These are phyloP conservation scores for Senecio squalidus DNA, from an alignment of 140 eudicot genomes.

Conservation along the genomic window DNA sequence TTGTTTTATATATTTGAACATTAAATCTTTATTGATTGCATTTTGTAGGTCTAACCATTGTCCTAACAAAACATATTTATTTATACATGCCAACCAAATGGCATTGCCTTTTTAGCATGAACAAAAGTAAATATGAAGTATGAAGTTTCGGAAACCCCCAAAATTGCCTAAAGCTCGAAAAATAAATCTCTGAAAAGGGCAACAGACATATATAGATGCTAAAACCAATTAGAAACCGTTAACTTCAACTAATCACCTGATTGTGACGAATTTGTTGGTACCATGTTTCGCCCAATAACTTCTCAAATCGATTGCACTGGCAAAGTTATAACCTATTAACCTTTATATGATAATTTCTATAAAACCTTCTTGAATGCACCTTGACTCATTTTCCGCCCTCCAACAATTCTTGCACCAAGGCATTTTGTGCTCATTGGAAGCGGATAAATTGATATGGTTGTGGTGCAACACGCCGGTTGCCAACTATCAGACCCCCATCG, in stretches of 20 bases:
- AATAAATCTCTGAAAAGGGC: conserved; percentile 31
- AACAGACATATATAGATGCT: conserved; percentile 46
- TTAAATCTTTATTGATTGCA: too few relatives aligned
- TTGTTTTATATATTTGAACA: too few relatives aligned
- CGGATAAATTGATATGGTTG: conserved; percentile 80
- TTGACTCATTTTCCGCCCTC: conserved; percentile 90
- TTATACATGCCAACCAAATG: too few relatives aligned
- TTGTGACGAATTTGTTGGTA: conserved; percentile 89
- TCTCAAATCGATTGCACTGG: conserved; percentile 73
- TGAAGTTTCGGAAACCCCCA: conserved; percentile 21
- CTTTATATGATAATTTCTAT: conserved; percentile 71
- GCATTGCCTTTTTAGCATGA: conserved; percentile 1
- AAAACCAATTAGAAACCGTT: conserved; percentile 29
- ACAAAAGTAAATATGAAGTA: conserved; percentile 13
- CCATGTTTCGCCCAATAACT: conserved; percentile 95
- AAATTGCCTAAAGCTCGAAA: conserved; percentile 22
- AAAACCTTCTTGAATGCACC: conserved; percentile 95
- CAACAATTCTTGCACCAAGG: conserved; percentile 92
- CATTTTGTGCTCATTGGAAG: conserved; percentile 91
- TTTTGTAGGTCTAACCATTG: too few relatives aligned
- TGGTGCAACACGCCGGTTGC: conserved; percentile 97
- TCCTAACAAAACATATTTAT: too few relatives aligned
- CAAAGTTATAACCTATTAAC: conserved; percentile 67
- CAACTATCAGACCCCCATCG: conserved; percentile 97
- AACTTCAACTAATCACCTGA: conserved; percentile 42